phyloP scores from a whole-genome alignment of 2,329 filamentous ascomycete genomes.

The Colletotrichum musae region DNA sequence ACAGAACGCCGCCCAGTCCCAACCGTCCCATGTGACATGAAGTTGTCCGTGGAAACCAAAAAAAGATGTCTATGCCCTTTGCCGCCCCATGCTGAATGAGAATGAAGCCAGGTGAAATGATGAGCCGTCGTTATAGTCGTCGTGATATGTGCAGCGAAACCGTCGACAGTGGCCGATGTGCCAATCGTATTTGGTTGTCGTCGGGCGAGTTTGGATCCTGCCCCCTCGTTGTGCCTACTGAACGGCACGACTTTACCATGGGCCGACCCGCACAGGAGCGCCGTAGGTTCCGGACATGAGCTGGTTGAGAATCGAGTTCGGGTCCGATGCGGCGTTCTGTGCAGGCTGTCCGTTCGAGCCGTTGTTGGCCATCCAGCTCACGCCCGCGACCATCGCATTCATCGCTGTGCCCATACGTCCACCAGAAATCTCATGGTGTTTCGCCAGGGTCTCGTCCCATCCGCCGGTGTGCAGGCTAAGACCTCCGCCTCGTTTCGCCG shows the following conservation, averaged over 20 bases:
- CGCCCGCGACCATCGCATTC: slow-evolving; percentile 78
- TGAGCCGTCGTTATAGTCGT: slow-evolving; percentile 41
- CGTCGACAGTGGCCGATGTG: slow-evolving; percentile 26
- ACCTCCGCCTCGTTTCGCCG: slow-evolving; percentile 90
- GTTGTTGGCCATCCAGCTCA: slow-evolving; percentile 79
- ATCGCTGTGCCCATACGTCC: slow-evolving; percentile 87
- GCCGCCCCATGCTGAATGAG: slow-evolving; percentile 40
- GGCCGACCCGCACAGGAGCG: slow-evolving; percentile 73
- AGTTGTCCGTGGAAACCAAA: slow-evolving; percentile 39
- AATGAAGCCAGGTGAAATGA: slow-evolving; percentile 26
- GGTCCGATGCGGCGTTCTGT: slow-evolving; percentile 53
- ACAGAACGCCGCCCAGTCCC: slow-evolving; percentile 37
- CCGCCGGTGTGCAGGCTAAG: slow-evolving; percentile 90
- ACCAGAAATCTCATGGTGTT: slow-evolving; percentile 89
- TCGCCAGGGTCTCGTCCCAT: slow-evolving; percentile 90
- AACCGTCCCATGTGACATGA: slow-evolving; percentile 29
- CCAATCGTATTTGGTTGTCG: background rate
- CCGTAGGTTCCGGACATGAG: slow-evolving; percentile 73
- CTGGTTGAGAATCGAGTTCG: slow-evolving; percentile 73
- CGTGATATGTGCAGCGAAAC: slow-evolving; percentile 40
- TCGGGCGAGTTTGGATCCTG: slow-evolving; percentile 15
- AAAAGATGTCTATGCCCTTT: slow-evolving; percentile 43
- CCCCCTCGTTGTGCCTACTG: background rate
- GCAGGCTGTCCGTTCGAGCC: slow-evolving; percentile 43
- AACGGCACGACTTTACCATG: slow-evolving; percentile 61